Evolutionary conservation across 176 grass and related monocot species (phyloP), one percentile per base, ranked within the genome.

Genomic region (Lolium multiflorum): DNA sequence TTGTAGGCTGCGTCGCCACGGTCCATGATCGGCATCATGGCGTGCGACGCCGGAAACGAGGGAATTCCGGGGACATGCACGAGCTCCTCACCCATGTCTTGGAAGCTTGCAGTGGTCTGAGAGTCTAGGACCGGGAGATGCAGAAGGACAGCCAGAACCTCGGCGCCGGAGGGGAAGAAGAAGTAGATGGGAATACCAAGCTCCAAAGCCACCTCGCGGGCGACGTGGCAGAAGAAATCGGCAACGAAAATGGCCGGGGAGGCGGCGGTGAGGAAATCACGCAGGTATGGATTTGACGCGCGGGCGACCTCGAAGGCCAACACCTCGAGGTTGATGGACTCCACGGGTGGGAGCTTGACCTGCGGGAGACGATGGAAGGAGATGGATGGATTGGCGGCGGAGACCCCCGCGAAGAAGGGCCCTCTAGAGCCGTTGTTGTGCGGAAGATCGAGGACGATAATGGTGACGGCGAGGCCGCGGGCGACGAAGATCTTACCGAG

Each of bases 371-470:
- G 74, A 66, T 77, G 88, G 85, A 88, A 87, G 61, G 86, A 55
- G 60, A 92, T 78, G 77, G 76, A 86, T 1, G 91, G 86, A 38
- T 92, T 91, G 68, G 81, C 74, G 37, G 88, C 80, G 31, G 90
- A 82, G 43, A 88, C 63, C 74, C 71, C 43, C 3, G 86, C 70
- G 11, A 91, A 86, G 87, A 95, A 88, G 6, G 87, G 59, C 3
- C 21, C 84, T 5, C 85, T 5, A 25, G 59, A 62, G 59, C 59
- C 88, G 8, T 82, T 86, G 88, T 89, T 88, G 85, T 82, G 84
- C 15, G 89, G 92, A 18, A 87, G 92, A 26, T 91, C 87, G 55
- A 94, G 31, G 46, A 87, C 92, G 18, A 88, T 75, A 52, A 95
- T 86, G 38, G 88, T 87, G 38, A 91, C 88, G 12, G 74, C 28